Evolutionary conservation across 495 filamentous ascomycete genomes (phyloP), one percentile per base, ranked within the genome.

Genomic region (Amphirosellinia nigrospora): DNA sequence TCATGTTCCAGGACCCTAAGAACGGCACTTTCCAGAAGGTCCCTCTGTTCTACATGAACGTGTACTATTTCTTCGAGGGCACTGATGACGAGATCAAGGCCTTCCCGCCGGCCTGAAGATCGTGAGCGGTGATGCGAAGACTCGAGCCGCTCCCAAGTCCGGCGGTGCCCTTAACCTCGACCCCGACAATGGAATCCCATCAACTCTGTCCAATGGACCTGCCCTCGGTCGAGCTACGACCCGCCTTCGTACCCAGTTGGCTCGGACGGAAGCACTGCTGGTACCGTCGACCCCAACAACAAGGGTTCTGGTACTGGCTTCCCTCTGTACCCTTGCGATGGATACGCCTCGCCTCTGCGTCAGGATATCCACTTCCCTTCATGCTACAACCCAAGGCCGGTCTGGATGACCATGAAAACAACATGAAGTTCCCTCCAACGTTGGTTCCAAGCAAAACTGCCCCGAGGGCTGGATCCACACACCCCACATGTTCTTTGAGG

Each of bases 81-180:
- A 84, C 85, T 46, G 83, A 86, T 65, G 86, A 90, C 70, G 82
- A 88, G 45, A 84, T 92, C 71, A 79, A 84, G 62, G 80, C 91
- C 21, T 94, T 93, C 81, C 92, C 93, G 1, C 82, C 16, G 89
- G 88, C 56, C 84, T 94, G 71, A 89, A 90, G 74, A 93, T 95
- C 85, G 58, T 94, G 36, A 87, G 88, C 66, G 92, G 92, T 64
- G 81, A 91, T 73, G 79, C 90, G 1, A 78, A 72, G 71, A 77
- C 85, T 48, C 83, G 89, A 60, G 68, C 74, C 4, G 71, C 77
- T 13, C 83, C 83, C 3, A 46, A 61, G 13, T 78, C 69, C 9
- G 76, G 74, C 8, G 79, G 79, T 69, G 73, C 60, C 61, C 50
- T 59, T 68, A 81, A 80, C 74, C 76, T 78, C 65, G 80, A 82